Conservation (phyloP, 805 yeast species). For the Saturnispora ahearnii region DNA sequence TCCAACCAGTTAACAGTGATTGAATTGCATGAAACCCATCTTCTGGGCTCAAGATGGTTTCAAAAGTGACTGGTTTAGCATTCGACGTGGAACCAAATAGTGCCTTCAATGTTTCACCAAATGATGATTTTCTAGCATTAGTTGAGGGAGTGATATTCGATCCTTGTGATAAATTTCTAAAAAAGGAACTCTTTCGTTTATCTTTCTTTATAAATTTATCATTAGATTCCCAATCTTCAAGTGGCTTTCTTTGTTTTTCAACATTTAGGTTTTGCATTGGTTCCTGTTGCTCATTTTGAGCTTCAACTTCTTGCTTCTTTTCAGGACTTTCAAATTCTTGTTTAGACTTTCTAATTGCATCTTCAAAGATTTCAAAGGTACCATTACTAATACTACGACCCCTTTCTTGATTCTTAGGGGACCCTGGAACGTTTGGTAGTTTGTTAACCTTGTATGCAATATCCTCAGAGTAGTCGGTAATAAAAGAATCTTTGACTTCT, state of each 20-base stretch:
- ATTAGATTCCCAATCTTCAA: conserved; percentile 6
- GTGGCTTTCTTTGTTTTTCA: conserved; percentile 21
- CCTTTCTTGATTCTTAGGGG: conserved; percentile 27
- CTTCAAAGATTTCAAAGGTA: conserved; percentile 21
- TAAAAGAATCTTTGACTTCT: conserved; percentile 33
- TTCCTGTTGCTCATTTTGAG: background rate
- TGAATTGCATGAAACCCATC: conserved; percentile 59
- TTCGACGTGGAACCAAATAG: conserved; percentile 28
- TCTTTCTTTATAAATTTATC: conserved; percentile 12
- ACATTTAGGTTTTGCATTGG: conserved; percentile 22
- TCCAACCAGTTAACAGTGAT: conserved; percentile 59
- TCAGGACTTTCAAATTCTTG: conserved; percentile 13
- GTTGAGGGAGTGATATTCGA: conserved; percentile 5
- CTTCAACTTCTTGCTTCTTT: background rate
- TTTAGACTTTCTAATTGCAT: conserved; percentile 15
- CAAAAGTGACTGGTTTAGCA: conserved; percentile 23
- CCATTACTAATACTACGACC: conserved; percentile 15
- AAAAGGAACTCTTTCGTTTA: conserved; percentile 24
- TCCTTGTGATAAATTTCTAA: conserved; percentile 36
- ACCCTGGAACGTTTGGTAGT: conserved; percentile 39
- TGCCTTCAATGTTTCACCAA: conserved; percentile 38
- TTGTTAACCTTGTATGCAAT: conserved; percentile 38
- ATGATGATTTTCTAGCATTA: conserved; percentile 18
- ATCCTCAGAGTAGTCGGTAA: conserved; percentile 30
- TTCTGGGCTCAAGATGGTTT: conserved; percentile 30